A percentile compares a stretch with the other conserved stretches of the same genome.
These are phyloP conservation scores for Canavalia gladiata DNA, from an alignment of 306 rosid species.

Conservation along the genomic window DNA sequence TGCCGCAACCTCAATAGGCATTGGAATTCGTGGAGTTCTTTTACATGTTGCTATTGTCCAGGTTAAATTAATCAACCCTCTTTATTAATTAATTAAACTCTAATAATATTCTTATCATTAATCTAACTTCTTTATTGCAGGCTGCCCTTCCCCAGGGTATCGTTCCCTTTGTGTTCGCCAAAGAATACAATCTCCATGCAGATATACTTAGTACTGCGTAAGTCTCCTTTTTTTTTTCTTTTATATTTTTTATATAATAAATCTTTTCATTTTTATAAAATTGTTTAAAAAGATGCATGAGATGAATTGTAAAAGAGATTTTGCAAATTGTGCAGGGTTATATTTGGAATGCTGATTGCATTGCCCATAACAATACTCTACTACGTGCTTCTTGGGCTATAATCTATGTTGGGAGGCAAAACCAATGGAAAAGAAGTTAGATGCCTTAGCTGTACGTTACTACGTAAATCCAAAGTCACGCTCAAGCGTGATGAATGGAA, in stretches of 20 bases:
- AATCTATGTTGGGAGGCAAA: conserved; percentile 45
- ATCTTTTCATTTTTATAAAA: neutral
- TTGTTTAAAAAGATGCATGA: neutral
- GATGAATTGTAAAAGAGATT: neutral
- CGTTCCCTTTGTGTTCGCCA: conserved; percentile 93
- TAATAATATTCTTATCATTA: neutral
- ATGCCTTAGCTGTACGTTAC: conserved; percentile 14
- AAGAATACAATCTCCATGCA: conserved; percentile 90
- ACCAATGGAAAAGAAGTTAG: conserved; percentile 12
- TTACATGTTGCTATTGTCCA: conserved; percentile 90
- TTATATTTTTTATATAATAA: neutral
- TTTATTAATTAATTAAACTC: conserved; percentile 6
- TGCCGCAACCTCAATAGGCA: conserved; percentile 81
- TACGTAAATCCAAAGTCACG: conserved; percentile 56
- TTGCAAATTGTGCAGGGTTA: conserved; percentile 68
- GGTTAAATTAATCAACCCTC: conserved; percentile 48
- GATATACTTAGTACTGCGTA: conserved; percentile 96
- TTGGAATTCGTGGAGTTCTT: conserved; percentile 84
- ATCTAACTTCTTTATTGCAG: conserved; percentile 43
- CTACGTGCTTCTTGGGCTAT: conserved; percentile 80
- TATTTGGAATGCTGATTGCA: conserved; percentile 88
- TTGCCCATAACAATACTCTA: conserved; percentile 86
- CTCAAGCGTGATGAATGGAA: conserved; percentile 45
- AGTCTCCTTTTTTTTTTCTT: conserved; percentile 36
- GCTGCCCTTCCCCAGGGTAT: conserved; percentile 98